Evolutionary conservation across 192 early-diverging fungal species (phyloP).

Genomic region (Coemansia sp.): DNA sequence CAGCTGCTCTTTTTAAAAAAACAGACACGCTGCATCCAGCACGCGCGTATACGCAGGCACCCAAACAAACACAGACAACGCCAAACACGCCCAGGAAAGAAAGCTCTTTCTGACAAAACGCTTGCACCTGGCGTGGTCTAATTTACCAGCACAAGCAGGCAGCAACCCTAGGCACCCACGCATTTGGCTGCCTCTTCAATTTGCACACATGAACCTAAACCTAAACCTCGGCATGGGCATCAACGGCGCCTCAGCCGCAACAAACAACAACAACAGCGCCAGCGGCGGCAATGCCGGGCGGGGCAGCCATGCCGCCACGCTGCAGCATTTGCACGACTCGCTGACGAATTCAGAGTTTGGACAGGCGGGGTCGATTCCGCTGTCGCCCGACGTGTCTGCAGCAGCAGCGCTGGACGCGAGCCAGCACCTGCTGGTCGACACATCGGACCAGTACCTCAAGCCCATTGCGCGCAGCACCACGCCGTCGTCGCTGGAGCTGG

Average conservation of each 20-base stretch:
- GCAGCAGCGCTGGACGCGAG: constrained; percentile 27
- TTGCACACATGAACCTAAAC: constrained; percentile 9
- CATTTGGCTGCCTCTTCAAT: not conserved
- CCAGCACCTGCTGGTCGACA: constrained; percentile 47
- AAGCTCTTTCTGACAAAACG: not conserved
- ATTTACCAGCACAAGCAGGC: not conserved
- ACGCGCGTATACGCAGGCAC: not conserved
- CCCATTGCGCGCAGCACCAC: constrained; percentile 52
- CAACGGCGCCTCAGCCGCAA: not conserved
- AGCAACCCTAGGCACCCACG: not conserved
- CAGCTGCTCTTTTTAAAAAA: not conserved
- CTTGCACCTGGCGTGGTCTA: too few species aligned
- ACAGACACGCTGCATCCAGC: not conserved
- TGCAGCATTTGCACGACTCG: constrained; percentile 48
- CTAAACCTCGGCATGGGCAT: constrained; percentile 35
- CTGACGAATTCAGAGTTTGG: constrained; percentile 34
- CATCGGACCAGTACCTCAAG: constrained; percentile 55
- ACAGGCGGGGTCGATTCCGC: constrained; percentile 33
- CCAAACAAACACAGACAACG: not conserved
- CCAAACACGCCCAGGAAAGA: too few species aligned
- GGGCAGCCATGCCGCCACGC: constrained; percentile 16
- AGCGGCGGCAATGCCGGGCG: constrained; percentile 3
- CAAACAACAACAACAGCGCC: constrained; percentile 10
- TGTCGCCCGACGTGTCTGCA: constrained; percentile 43
- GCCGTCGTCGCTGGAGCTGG: constrained; percentile 53